Percentiles rank a stretch among this genome's conserved stretches.
These are phyloP conservation scores for Gossypium anomalum DNA, from an alignment of 345 rosid species.

Conservation along the genomic window DNA sequence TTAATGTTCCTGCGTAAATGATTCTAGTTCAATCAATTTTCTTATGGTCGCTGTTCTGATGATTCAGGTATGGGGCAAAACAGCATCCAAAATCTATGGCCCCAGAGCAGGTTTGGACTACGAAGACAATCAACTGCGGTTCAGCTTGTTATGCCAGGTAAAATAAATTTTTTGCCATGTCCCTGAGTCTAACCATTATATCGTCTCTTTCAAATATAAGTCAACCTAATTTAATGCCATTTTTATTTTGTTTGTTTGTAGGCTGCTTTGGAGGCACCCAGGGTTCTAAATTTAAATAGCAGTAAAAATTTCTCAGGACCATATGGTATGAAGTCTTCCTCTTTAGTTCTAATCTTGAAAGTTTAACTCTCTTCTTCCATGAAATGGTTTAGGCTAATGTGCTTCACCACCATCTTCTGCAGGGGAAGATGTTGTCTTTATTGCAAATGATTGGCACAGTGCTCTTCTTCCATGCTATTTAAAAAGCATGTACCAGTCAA, in stretches of 20 bases:
- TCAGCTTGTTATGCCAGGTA: conserved; percentile 81
- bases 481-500: conserved; percentile 60
- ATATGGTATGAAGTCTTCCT: conserved; percentile 48
- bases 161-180: neutral
- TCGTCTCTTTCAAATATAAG: neutral
- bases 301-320: conserved; percentile 72
- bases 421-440: conserved; percentile 83
- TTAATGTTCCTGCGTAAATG: neutral
- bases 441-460: conserved; percentile 97
- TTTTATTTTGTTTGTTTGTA: conserved; percentile 22
- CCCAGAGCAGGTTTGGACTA: conserved; percentile 74
- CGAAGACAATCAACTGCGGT: conserved; percentile 79
- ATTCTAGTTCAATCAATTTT: neutral
- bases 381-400: neutral
- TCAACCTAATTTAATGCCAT: neutral
- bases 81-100: conserved; percentile 84
- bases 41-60: conserved; percentile 7
- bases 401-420: conserved; percentile 13
- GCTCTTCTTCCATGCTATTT: conserved; percentile 88
- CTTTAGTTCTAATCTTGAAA: neutral
- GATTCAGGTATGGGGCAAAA: conserved; percentile 83
- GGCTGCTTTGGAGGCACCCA: conserved; percentile 96
- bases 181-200: neutral
- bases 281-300: conserved; percentile 61
- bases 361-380: neutral